Conservation (phyloP, 2,329 filamentous ascomycete genomes). For the Pseudogymnoascus sp. region DNA sequence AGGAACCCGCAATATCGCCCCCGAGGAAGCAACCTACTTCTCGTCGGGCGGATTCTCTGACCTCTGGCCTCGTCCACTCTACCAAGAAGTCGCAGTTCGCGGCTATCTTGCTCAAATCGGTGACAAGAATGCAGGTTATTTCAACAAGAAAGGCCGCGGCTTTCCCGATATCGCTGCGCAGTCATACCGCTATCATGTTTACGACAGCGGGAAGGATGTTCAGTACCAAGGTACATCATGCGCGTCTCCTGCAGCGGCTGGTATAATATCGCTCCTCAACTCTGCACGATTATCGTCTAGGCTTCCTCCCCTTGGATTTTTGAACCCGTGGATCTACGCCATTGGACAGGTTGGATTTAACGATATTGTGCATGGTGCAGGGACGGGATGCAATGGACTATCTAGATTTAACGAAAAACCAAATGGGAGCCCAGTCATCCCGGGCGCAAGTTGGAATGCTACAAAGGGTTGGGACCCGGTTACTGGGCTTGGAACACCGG, state of each 20-base stretch:
- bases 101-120: conserved; percentile 33
- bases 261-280: conserved; percentile 50
- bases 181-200: conserved; percentile 15
- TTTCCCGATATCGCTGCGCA: conserved; percentile 39
- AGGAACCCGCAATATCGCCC: conserved; percentile 43
- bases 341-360: conserved; percentile 38
- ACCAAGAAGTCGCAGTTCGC: conserved; percentile 35
- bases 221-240: conserved; percentile 40
- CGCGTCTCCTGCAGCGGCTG: conserved; percentile 47
- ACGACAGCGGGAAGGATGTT: conserved; percentile 6
- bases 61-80: conserved; percentile 38
- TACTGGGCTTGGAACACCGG: conserved; percentile 35
- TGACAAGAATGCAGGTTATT: conserved; percentile 23
- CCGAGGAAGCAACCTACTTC: conserved; percentile 38
- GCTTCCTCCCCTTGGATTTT: conserved; percentile 40
- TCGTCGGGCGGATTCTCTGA: conserved; percentile 40
- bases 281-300: conserved; percentile 31
- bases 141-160: conserved; percentile 38
- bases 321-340: conserved; percentile 53
- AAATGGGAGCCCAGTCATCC: conserved; percentile 21
- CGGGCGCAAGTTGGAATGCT: conserved; percentile 32
- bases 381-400: conserved; percentile 26
- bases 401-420: conserved; percentile 11
- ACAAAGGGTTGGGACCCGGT: conserved; percentile 37
- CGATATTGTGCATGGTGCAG: conserved; percentile 33